A percentile compares a stretch with the other conserved stretches of the same genome.
Evolutionary conservation across 2,329 filamentous ascomycete species (phyloP).

Genomic region (Volutella citrinella): DNA sequence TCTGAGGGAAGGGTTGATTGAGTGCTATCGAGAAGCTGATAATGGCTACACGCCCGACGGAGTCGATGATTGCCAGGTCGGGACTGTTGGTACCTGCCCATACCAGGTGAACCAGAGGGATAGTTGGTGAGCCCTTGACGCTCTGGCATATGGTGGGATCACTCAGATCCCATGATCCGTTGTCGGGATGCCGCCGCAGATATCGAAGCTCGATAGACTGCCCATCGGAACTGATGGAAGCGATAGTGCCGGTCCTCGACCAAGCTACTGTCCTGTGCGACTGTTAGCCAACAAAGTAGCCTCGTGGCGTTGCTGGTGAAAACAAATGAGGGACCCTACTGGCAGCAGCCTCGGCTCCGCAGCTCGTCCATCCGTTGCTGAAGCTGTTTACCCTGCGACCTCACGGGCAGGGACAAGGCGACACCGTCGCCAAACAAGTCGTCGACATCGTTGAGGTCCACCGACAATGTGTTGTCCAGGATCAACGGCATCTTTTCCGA

Average conservation of each 20-base stretch:
- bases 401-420: constrained; percentile 52
- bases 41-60: constrained; percentile 72
- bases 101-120: constrained; percentile 72
- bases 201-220: constrained; percentile 69
- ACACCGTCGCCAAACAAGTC: constrained; percentile 75
- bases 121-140: constrained; percentile 60
- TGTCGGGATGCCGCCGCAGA: constrained; percentile 64
- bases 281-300: constrained; percentile 13
- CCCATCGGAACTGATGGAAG: constrained; percentile 72
- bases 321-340: no score
- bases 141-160: constrained; percentile 64
- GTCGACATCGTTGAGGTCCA: constrained; percentile 60
- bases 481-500: constrained; percentile 43
- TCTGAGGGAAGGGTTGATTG: constrained; percentile 65
- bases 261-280: constrained; percentile 70
- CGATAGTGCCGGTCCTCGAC: constrained; percentile 85
- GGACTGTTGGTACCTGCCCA: constrained; percentile 73
- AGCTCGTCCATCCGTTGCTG: constrained; percentile 74
- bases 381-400: constrained; percentile 55
- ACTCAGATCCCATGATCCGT: constrained; percentile 74
- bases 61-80: constrained; percentile 82
- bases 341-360: constrained; percentile 71
- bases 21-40: constrained; percentile 68
- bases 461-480: constrained; percentile 42
- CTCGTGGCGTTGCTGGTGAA: background rate